A percentile compares a stretch with the other conserved stretches of the same genome.
These are phyloP conservation scores for Carex kokanica DNA, from an alignment of 176 grass and related monocot species.

Conservation along the genomic window DNA sequence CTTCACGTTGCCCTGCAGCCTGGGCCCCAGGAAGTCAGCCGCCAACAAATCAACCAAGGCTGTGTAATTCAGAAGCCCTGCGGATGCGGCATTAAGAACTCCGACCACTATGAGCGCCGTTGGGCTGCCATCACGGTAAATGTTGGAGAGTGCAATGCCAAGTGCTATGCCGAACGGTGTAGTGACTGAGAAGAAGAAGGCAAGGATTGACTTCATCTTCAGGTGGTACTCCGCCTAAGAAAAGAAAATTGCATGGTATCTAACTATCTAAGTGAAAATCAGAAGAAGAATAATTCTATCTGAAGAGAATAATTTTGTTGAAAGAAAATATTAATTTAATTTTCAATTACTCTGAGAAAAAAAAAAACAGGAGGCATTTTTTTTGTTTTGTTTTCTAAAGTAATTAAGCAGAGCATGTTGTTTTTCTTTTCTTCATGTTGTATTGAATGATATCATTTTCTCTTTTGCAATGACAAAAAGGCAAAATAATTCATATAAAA, in stretches of 20 bases:
- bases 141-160: conserved; percentile 59
- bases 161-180: conserved; percentile 71
- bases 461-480: background rate
- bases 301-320: too few relatives aligned
- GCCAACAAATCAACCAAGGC: conserved; percentile 80
- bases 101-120: conserved; percentile 69
- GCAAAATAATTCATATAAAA: background rate
- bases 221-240: conserved; percentile 55
- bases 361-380: background rate
- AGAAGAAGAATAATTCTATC: too few relatives aligned
- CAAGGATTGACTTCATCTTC: conserved; percentile 52
- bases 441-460: background rate
- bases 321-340: too few relatives aligned
- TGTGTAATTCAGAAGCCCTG: conserved; percentile 84
- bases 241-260: background rate
- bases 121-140: conserved; percentile 73
- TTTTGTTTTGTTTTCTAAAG: too few relatives aligned
- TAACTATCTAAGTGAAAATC: too few relatives aligned
- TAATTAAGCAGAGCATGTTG: background rate
- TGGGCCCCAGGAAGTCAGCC: conserved; percentile 66
- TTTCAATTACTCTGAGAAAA: too few relatives aligned
- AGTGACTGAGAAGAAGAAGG: conserved; percentile 82
- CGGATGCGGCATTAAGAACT: conserved; percentile 53
- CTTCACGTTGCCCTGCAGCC: conserved; percentile 57
- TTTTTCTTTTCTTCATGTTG: background rate